Evolutionary conservation across 2,329 filamentous ascomycete genomes (phyloP), one percentile per base, ranked within the genome.

Genomic region (Harringtonia aguacate): DNA sequence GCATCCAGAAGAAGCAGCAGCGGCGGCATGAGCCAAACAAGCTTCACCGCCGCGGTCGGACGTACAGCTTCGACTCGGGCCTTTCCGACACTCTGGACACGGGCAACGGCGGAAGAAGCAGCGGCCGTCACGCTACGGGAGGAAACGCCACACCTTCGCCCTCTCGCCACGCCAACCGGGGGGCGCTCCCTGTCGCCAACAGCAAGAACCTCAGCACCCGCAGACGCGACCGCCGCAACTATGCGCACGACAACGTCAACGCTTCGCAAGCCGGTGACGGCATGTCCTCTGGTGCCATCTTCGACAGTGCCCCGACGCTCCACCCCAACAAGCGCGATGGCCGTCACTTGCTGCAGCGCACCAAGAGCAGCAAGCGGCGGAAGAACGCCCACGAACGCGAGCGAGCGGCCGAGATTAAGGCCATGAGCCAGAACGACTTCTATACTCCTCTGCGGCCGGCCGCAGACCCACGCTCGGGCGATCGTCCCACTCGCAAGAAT

Each of bases 341-440:
- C 46, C 70, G 73, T 51, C 75, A 79, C 41, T 67, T 68, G 21
- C 63, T 82, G 24, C 63, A 76, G 41, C 76, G 80, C 47, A 80
- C 81, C 48, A 86, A 79, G 56, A 84, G 84, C 34, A 88, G 79
- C 67, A 94, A 86, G 65, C 90, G 86, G 64, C 77, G 82, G 54
- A 80, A 81, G 55, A 81, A 82, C 39, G 46, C 49, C 53, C 73
- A 83, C 50, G 85, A 94, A 50, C 77, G 79, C 57, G 73, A 83
- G 46, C 76, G 90, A 46, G 89, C 95, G 62, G 86, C 86, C 49
- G 87, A 95, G 63, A 88, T 95, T 57, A 85, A 81, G 58, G 80
- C 86, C 43, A 86, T 95, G 84, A 84, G 78, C 56, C 76, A 78
- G 34, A 22, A 27, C 2, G 18, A 17, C 24, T 8, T 34, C 34